Percentiles rank a stretch among this genome's conserved stretches.
Conservation (phyloP, 441 rosid genomes). For the Croton laevigatus region DNA sequence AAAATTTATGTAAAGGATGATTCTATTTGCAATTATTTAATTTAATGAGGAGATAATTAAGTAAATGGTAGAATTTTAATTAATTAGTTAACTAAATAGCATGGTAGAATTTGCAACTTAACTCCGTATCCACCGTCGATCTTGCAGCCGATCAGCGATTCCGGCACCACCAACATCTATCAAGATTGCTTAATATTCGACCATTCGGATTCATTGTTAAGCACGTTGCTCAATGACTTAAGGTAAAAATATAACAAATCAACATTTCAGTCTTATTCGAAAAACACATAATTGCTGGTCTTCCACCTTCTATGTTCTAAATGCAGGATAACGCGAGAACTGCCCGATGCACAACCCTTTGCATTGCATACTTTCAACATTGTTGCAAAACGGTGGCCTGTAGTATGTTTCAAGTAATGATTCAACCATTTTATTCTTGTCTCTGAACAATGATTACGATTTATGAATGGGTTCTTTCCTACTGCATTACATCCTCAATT, state of each 20-base stretch:
- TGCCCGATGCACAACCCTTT: neutral
- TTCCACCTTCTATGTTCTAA: too few species aligned
- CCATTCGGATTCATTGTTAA: neutral
- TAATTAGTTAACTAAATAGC: too few species aligned
- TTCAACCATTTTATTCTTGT: neutral
- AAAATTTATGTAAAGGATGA: too few species aligned
- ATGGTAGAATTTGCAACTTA: too few species aligned
- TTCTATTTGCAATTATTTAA: neutral
- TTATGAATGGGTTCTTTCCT: neutral
- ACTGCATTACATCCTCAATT: slow-evolving; percentile 6
- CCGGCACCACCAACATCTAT: too few species aligned
- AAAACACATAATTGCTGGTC: neutral
- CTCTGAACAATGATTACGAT: neutral
- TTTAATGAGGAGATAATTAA: too few species aligned
- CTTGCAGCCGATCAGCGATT: too few species aligned
- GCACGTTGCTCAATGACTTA: neutral
- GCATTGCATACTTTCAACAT: neutral
- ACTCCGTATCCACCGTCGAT: too few species aligned
- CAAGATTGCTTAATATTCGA: slow-evolving; percentile 11
- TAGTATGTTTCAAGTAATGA: slow-evolving; percentile 5
- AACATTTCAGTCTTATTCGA: neutral
- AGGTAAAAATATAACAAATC: slow-evolving; percentile 11
- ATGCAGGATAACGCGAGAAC: slow-evolving; percentile 1
- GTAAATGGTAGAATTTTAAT: too few species aligned
- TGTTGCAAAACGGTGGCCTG: neutral